phyloP scores from a whole-genome alignment of 768 basidiomycete species.

The Boletus rubroflammeus region DNA sequence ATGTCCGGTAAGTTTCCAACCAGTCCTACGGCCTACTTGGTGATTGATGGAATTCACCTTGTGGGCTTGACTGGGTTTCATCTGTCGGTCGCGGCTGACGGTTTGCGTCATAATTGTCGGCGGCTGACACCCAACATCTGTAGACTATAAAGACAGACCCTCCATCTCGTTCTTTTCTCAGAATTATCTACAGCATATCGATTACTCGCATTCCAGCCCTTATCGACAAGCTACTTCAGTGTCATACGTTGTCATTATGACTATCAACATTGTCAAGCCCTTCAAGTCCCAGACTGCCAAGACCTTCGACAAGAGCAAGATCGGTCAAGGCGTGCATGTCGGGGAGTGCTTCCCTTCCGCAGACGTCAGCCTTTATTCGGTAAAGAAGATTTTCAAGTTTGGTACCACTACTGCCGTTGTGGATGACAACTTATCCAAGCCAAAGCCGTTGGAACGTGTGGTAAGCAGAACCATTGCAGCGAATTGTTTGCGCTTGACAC shows the following conservation, averaged over 20 bases:
- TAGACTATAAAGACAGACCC: slow-evolving; percentile 9
- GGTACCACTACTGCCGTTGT: not conserved
- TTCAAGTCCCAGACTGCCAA: slow-evolving; percentile 13
- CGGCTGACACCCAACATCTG: slow-evolving; percentile 4
- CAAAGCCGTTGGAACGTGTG: not conserved
- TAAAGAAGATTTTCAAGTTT: slow-evolving; percentile 10
- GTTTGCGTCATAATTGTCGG: slow-evolving; percentile 2
- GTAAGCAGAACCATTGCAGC: not conserved
- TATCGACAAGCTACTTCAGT: slow-evolving; percentile 2
- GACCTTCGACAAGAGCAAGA: slow-evolving; percentile 4
- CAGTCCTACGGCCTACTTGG: not conserved
- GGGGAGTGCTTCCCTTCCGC: not conserved
- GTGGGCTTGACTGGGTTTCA: not conserved
- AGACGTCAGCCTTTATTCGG: not conserved
- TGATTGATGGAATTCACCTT: not conserved
- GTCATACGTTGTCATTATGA: slow-evolving; percentile 9
- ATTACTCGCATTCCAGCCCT: not conserved
- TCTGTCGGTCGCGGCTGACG: slow-evolving; percentile 9
- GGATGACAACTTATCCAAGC: not conserved
- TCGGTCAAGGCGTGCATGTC: not conserved
- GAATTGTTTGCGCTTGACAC: not conserved
- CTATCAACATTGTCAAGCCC: slow-evolving; percentile 5
- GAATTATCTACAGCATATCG: slow-evolving; percentile 1
- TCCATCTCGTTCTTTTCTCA: not conserved
- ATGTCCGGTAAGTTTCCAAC: slow-evolving; percentile 4